These are phyloP conservation scores for Aspergillus diversus DNA, from an alignment of 495 filamentous ascomycete species.

Conservation along the genomic window DNA sequence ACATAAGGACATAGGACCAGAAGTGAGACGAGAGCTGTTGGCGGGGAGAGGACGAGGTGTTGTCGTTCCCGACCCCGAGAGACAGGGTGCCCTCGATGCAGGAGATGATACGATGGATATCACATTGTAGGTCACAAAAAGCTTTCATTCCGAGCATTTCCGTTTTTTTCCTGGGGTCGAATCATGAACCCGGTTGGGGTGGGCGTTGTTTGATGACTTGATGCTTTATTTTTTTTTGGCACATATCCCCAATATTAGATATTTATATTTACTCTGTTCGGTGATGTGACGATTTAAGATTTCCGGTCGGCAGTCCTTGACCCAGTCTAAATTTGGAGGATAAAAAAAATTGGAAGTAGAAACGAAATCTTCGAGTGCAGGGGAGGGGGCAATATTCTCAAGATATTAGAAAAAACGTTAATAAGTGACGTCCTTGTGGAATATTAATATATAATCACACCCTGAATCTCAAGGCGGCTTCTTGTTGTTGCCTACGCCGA, in stretches of 20 bases:
- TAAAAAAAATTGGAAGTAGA: no score
- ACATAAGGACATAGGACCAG: constrained; percentile 86
- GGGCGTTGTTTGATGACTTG: constrained; percentile 30
- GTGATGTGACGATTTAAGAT: neutral
- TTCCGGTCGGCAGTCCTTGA: no score
- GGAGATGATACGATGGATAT: constrained; percentile 93
- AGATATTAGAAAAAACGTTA: no score
- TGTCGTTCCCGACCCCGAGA: constrained; percentile 56
- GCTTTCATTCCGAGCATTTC: constrained; percentile 11
- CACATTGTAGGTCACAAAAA: constrained; percentile 43
- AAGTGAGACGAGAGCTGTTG: constrained; percentile 87
- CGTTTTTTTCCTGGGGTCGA: constrained; percentile 17
- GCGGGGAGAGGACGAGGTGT: constrained; percentile 88
- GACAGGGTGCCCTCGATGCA: constrained; percentile 59
- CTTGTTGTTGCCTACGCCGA: neutral
- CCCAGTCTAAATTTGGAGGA: no score
- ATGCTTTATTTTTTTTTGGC: constrained; percentile 25
- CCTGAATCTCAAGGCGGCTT: no score
- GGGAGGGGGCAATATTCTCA: no score
- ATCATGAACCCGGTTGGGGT: constrained; percentile 33
- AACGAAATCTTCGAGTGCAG: no score
- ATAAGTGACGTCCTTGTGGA: no score
- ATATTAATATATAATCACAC: no score
- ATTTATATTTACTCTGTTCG: neutral
- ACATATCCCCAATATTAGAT: constrained; percentile 31